Evolutionary conservation across 129 eudicot genomes (phyloP).

Genomic region (Daucus carota): DH1_v3.0 NC_030384.2:24856001-24856500

Average conservation of each 20-base stretch:
- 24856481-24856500: not conserved
- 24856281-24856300: slow-evolving; percentile 95
- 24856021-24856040: slow-evolving; percentile 89
- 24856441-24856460: not conserved
- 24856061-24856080: slow-evolving; percentile 65
- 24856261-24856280: slow-evolving; percentile 90
- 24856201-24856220: slow-evolving; percentile 71
- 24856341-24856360: slow-evolving; percentile 77
- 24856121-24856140: slow-evolving; percentile 97
- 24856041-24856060: slow-evolving; percentile 71
- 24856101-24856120: slow-evolving; percentile 82
- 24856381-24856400: slow-evolving; percentile 76
- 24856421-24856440: not conserved
- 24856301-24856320: slow-evolving; percentile 92
- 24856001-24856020: slow-evolving; percentile 84
- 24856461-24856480: not conserved
- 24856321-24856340: slow-evolving; percentile 85
- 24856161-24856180: slow-evolving; percentile 71
- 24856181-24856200: slow-evolving; percentile 45
- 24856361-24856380: slow-evolving; percentile 96
- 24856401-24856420: slow-evolving; percentile 36
- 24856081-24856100: slow-evolving; percentile 60
- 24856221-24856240: slow-evolving; percentile 71
- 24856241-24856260: slow-evolving; percentile 81
- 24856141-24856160: slow-evolving; percentile 64